These are phyloP conservation scores for Santalum album DNA, from an alignment of 164 flowering plant genomes.

Conservation along the genomic window DNA sequence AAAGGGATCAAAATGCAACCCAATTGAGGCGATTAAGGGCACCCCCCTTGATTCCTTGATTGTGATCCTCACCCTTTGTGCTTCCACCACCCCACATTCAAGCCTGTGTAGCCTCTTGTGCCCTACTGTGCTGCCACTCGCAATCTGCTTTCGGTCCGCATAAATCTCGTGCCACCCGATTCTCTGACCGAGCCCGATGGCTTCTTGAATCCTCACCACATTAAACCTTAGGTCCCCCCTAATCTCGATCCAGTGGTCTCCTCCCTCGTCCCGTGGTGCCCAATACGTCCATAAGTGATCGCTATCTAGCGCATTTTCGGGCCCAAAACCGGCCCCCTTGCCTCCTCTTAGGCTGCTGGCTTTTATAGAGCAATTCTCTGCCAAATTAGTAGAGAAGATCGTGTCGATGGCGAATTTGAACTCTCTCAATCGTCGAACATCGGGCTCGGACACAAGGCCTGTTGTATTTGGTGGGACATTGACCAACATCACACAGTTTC, in stretches of 20 bases:
- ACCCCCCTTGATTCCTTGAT: conserved; percentile 39
- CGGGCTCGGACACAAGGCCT: conserved; percentile 65
- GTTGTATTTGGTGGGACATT: conserved; percentile 85
- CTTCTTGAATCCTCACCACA: conserved; percentile 84
- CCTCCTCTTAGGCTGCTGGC: conserved; percentile 85
- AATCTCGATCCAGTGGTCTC: conserved; percentile 67
- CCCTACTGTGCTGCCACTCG: conserved; percentile 65
- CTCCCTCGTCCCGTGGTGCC: conserved; percentile 49
- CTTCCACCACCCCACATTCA: conserved; percentile 39
- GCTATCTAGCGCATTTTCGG: conserved; percentile 49
- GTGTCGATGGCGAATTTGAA: conserved; percentile 48
- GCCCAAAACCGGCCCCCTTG: conserved; percentile 38
- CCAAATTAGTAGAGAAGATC: conserved; percentile 56
- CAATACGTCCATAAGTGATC: conserved; percentile 88
- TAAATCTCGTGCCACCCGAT: conserved; percentile 50
- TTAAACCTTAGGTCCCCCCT: conserved; percentile 43
- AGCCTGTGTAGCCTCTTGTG: conserved; percentile 87
- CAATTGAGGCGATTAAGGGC: conserved; percentile 74
- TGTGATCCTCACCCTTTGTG: conserved; percentile 35
- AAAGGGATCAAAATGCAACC: conserved; percentile 72
- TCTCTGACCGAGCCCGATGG: conserved; percentile 90
- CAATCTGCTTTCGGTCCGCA: conserved; percentile 49
- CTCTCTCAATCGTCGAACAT: conserved; percentile 41
- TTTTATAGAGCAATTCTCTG: conserved; percentile 24
- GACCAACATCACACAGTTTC: conserved; percentile 70